Percentiles rank a stretch among this genome's conserved stretches.
These are phyloP conservation scores for Mimosa pudica DNA, from an alignment of 306 rosid genomes.

Conservation along the genomic window DNA sequence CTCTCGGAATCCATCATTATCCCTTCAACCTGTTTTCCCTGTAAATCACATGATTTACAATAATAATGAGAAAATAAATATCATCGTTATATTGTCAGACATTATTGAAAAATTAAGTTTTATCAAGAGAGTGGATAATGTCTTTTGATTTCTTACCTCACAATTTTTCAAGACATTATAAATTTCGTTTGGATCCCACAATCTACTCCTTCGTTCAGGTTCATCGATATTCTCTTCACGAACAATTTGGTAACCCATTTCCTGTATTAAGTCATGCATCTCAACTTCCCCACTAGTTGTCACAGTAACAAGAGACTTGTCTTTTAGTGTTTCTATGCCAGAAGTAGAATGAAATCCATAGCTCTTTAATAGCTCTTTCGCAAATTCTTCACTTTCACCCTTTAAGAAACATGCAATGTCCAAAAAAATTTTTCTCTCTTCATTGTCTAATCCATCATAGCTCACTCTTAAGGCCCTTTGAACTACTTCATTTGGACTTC, in stretches of 20 bases:
- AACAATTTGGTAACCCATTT: background rate
- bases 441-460: background rate
- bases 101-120: background rate
- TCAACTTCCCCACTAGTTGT: rapidly evolving
- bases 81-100: background rate
- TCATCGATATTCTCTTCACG: background rate
- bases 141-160: background rate
- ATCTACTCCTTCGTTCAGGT: background rate
- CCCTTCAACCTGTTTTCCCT: background rate
- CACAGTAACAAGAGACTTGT: background rate
- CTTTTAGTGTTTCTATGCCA: background rate
- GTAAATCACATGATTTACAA: background rate
- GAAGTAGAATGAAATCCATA: background rate
- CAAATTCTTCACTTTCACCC: background rate
- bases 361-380: background rate
- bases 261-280: constrained; percentile 1
- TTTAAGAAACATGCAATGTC: background rate
- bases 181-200: background rate
- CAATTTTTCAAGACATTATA: background rate
- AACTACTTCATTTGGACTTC: background rate
- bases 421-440: background rate
- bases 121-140: background rate
- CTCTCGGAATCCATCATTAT: background rate
- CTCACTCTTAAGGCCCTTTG: background rate
- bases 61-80: background rate